These are phyloP conservation scores for Gaertneriomyces semiglobifer DNA, from an alignment of 192 early-diverging fungal genomes.

Conservation along the genomic window DNA sequence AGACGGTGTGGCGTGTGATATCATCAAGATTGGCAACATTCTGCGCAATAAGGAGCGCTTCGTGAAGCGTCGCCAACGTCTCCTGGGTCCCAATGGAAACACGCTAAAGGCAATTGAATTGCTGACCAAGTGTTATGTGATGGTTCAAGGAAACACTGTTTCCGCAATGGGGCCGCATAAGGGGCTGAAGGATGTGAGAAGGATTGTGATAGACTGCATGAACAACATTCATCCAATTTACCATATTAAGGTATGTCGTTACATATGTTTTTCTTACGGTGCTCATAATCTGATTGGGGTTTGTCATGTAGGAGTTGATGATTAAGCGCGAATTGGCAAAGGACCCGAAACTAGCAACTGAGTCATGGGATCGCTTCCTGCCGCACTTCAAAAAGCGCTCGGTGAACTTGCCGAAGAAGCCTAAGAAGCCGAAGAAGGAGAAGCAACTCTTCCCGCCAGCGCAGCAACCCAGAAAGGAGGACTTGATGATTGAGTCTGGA, in stretches of 20 bases:
- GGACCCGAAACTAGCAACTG: conserved; percentile 87
- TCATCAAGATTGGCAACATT: conserved; percentile 96
- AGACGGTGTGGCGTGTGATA: conserved; percentile 88
- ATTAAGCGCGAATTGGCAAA: conserved; percentile 97
- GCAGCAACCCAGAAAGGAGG: conserved; percentile 77
- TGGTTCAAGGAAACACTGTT: conserved; percentile 99
- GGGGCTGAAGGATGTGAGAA: conserved; percentile 80
- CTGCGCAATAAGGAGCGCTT: conserved; percentile 96
- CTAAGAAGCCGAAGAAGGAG: conserved; percentile 66
- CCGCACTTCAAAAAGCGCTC: conserved; percentile 96
- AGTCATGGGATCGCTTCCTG: conserved; percentile 96
- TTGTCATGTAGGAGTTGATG: conserved; percentile 78
- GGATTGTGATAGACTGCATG: conserved; percentile 95
- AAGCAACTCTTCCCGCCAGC: conserved; percentile 88
- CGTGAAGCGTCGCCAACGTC: conserved; percentile 90
- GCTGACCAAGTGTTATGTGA: conserved; percentile 89
- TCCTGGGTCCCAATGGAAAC: conserved; percentile 93
- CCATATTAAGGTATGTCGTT: conserved; percentile 78
- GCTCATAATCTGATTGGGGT: not conserved
- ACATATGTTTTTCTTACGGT: not conserved
- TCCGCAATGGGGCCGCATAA: conserved; percentile 88
- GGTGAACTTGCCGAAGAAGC: conserved; percentile 66
- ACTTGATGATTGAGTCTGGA: conserved; percentile 88
- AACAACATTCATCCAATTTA: conserved; percentile 99
- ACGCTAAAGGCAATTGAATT: conserved; percentile 96